Evolutionary conservation across 78 protist genomes (phyloP).

Genomic region (Polysphondylium violaceum): DNA sequence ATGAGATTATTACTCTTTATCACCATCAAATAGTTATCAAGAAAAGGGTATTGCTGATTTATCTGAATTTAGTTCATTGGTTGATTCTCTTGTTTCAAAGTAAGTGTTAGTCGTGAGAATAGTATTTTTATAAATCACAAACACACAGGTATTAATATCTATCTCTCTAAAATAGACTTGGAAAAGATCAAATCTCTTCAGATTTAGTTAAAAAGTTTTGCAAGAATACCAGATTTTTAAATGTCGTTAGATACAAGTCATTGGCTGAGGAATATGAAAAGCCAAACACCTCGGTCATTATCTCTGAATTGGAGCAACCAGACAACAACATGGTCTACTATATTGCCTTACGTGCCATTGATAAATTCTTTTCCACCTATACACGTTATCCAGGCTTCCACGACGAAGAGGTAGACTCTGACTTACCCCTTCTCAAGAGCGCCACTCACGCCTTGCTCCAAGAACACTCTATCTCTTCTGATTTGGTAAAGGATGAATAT

Average conservation of each 20-base stretch:
- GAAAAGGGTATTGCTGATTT: slow-evolving; percentile 79
- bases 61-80: slow-evolving; percentile 29
- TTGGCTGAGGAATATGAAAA: slow-evolving; percentile 22
- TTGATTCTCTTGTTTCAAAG: slow-evolving; percentile 45
- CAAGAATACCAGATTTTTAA: slow-evolving; percentile 75
- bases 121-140: background rate
- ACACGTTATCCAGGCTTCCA: slow-evolving; percentile 64
- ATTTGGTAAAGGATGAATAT: slow-evolving; percentile 69
- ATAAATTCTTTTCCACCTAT: slow-evolving; percentile 36
- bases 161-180: background rate
- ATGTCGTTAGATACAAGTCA: slow-evolving; percentile 50
- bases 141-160: too few relatives aligned
- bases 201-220: slow-evolving; percentile 61
- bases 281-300: slow-evolving; percentile 22
- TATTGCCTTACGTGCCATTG: slow-evolving; percentile 49
- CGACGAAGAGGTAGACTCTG: slow-evolving; percentile 75
- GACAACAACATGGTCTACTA: slow-evolving; percentile 52
- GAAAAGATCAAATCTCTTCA: slow-evolving; percentile 22
- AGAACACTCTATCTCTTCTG: slow-evolving; percentile 22
- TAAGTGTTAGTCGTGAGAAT: background rate
- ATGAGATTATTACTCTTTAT: background rate
- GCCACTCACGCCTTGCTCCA: background rate
- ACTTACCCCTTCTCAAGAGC: slow-evolving; percentile 39
- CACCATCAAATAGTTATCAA: slow-evolving; percentile 60
- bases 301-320: slow-evolving; percentile 49